Evolutionary conservation across 768 basidiomycete species (phyloP).

Genomic region (Flagelloscypha sp.): DNA sequence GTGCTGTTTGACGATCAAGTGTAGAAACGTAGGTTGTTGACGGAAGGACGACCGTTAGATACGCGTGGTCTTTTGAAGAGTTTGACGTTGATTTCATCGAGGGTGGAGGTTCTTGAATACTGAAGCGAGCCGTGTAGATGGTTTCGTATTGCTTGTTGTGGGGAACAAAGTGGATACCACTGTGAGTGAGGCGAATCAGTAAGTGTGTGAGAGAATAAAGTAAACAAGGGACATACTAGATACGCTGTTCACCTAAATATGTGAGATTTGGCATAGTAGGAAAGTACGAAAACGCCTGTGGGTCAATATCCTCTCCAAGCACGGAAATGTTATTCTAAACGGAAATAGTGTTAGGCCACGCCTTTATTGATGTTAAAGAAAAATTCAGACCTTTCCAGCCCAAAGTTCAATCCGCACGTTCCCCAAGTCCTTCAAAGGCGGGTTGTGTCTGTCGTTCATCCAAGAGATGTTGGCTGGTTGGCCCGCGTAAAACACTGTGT

Average conservation of each 20-base stretch:
- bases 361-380: constrained; percentile 1
- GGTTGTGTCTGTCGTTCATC: constrained; percentile 38
- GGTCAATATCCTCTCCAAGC: constrained; percentile 36
- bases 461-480: constrained; percentile 35
- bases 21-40: constrained; percentile 10
- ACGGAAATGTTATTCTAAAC: constrained; percentile 31
- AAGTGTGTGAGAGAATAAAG: background rate
- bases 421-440: constrained; percentile 34
- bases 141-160: constrained; percentile 18
- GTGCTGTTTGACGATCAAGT: constrained; percentile 7
- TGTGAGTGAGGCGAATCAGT: constrained; percentile 8
- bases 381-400: constrained; percentile 32
- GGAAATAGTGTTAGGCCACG: background rate
- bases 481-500: constrained; percentile 37
- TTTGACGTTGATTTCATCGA: constrained; percentile 14
- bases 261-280: constrained; percentile 26
- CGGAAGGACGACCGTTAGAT: constrained; percentile 15
- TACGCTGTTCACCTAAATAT: constrained; percentile 14
- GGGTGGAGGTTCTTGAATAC: constrained; percentile 23
- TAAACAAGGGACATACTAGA: constrained; percentile 20
- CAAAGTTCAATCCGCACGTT: constrained; percentile 39
- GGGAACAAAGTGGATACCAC: constrained; percentile 27
- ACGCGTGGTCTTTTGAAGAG: constrained; percentile 2
- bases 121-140: constrained; percentile 47
- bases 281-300: constrained; percentile 20